Evolutionary conservation across 768 basidiomycete genomes (phyloP), one percentile per base, ranked within the genome.

Genomic region (Tephrocybe sp.): DNA sequence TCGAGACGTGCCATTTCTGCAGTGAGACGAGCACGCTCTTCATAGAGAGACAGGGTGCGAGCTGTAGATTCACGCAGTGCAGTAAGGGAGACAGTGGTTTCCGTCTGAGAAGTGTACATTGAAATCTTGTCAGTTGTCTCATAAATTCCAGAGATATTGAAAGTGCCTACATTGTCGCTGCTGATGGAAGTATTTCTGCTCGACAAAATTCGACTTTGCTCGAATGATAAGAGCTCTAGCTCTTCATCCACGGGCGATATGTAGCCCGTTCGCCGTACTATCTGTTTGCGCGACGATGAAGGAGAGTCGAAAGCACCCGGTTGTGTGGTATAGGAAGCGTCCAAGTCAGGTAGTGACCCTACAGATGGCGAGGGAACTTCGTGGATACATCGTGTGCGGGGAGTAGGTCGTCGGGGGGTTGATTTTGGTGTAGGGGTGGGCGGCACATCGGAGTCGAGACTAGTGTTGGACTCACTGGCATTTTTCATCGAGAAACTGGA

Each of bases 11-110:
- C 81, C 9, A 87, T 60, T 60, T 83, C 79, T 4, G 72, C 74
- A 36, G 84, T 62, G 19, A 87, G 60, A 31, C 72, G 66, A 0
- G 83, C 82, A 0, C 84, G 78, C 55, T 86, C 81, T 13, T 78
- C 76, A 15, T 86, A 52, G 6, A 87, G 70, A 11, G 76, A 69
- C 15, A 77, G 64, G 1, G 80, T 83, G 30, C 75, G 70, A 15
- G 58, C 62, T 18, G 66, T 64, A 32, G 69, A 65, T 43, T 64
- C 58, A 32, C 56, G 51, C 9, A 60, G 31, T 5, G 52, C 48
- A 5, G 34, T 34, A 16, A 53, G 22, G 1, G 48, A 43, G 18
- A 56, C 39, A 5, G 40, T 43, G 19, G 31, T 8, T 32, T 57
- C 53, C 22, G 34, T 19, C 26, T 26, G 40, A 25, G 44, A 30